Evolutionary conservation across 139 green algal species (phyloP).

Genomic region (Picochlorum costavermella): DNA sequence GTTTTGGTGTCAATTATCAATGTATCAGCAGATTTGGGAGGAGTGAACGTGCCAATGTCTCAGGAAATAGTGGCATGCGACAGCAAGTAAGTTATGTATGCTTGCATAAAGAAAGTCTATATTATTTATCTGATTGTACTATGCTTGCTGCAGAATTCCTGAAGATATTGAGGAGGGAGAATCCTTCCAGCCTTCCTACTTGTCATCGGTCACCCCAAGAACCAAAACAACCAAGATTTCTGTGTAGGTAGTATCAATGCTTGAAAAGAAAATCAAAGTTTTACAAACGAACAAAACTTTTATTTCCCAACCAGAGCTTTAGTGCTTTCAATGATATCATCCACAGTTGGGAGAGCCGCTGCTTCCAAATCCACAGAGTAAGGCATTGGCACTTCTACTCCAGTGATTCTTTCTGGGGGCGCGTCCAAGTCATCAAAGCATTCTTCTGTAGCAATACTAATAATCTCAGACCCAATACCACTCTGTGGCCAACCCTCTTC

Average conservation of each 20-base stretch:
- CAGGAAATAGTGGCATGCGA: background rate
- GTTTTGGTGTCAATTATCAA: background rate
- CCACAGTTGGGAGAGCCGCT: conserved; percentile 64
- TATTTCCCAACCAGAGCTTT: conserved; percentile 37
- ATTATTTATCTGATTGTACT: background rate
- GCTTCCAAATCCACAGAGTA: conserved; percentile 92
- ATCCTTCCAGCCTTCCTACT: background rate
- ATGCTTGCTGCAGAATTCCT: too few relatives aligned
- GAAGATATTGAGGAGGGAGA: too few relatives aligned
- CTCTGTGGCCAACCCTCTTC: conserved; percentile 97
- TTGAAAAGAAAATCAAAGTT: background rate
- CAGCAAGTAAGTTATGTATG: background rate
- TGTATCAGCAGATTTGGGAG: background rate
- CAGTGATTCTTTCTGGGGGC: conserved; percentile 81
- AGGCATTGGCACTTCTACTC: conserved; percentile 87
- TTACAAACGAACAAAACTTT: background rate
- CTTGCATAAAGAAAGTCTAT: background rate
- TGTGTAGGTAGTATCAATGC: background rate
- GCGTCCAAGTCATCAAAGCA: conserved; percentile 97
- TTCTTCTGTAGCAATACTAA: conserved; percentile 76
- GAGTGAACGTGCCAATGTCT: background rate
- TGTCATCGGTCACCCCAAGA: background rate
- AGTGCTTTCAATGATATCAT: conserved; percentile 64
- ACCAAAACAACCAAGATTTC: background rate
- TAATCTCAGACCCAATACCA: conserved; percentile 78